Evolutionary conservation across 139 green algal genomes (phyloP), one percentile per base, ranked within the genome.

Genomic region (Micractinium sp.): DNA sequence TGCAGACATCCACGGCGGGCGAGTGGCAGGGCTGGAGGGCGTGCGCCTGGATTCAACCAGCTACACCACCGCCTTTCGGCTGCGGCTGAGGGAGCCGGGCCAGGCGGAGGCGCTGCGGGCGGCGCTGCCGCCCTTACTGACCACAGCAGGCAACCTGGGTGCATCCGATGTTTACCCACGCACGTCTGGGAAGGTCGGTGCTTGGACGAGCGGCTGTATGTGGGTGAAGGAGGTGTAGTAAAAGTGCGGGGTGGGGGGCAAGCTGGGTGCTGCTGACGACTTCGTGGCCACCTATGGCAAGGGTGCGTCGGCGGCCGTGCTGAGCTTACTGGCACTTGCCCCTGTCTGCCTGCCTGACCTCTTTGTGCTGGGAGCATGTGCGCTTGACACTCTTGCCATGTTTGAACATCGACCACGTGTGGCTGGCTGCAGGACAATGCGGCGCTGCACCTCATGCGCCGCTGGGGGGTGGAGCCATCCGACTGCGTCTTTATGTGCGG

Each of bases 41-140:
- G 97, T 92, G 93, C 74, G 87, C 3, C 67, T 96, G 31, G 95
- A 98, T 76, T 91, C 92, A 22, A 86, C 91, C 66, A 91, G 91
- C 81, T 97, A 97, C 90, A 94, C 92, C 41, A 97, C 94, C 16
- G 89, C 82, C 87, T 96, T 97, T 91, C 92, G 89, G 61, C 25
- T 92, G 14, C 71, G 60, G 19, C 39, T 83, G 75, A 71, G 75
- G 38, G 61, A 78, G 20, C 23, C 75, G n/a, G 36, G 77, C 2
- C 56, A 66, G 18, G 66, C 82, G 20, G 66, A 19, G 18, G 20
- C 82, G 16, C 36, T 80, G 27, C 35, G 89, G 29, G 33, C 79
- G 53, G 53, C 63, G n/a, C 74, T 89, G 53, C 78, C 88, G 19
- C 2, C 74, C 19, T 90, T 82, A 27, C 89, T 97, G 22, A 27